Base-by-base conservation (phyloP, 139 green algal genomes). In the Coelastrella sp. region DNA sequence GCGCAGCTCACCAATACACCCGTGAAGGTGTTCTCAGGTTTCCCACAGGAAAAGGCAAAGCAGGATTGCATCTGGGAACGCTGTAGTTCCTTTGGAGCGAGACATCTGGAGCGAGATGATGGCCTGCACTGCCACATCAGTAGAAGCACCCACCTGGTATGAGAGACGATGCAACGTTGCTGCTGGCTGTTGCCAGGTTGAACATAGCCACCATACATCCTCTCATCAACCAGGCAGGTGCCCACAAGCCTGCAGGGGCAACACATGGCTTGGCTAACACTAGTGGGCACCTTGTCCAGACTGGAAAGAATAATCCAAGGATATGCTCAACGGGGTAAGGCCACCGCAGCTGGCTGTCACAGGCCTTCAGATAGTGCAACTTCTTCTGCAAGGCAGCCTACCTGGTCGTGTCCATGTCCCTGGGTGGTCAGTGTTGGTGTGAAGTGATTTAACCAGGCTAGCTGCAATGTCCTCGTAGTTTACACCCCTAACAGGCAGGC, bases 401-500 rank as follows among this genome's bases (percentile, higher is more conserved):
- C 82, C 82, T 78, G 82, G 82, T 22, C 82, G 82, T 5, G 25
- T 57, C 82, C 82, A 87, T 8, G 82, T 87, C 24, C 25, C 35
- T 19, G 63, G 82, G 3, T 20, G 14, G 63, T 87, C 82, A 6
- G 82, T 87, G 25, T 20, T 12, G 7, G 61, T 79, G 8, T 79
- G 82, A 25, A 87, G 63, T 17, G 63, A 49, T 19, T 87, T 87
- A 17, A 78, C 65, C 63, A 87, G 27, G 63, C 82, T 87, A 17
- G 78, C 82, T 66, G 82, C 63, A 19, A 87, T 59, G 24, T 87
- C 82, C 63, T 87, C 82, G 19, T 87, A 78, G 63, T 25, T n/a
- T 22, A 78, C 82, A 58, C 82, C 82, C 65, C 61, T 87, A 7
- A 87, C 63, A 20, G 82, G 82, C 24, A 87, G 17, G 56, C 19